Percentiles rank a stretch among this genome's conserved stretches.
Conservation (phyloP, 306 rosid species). For the Spatholobus suberectus region DNA sequence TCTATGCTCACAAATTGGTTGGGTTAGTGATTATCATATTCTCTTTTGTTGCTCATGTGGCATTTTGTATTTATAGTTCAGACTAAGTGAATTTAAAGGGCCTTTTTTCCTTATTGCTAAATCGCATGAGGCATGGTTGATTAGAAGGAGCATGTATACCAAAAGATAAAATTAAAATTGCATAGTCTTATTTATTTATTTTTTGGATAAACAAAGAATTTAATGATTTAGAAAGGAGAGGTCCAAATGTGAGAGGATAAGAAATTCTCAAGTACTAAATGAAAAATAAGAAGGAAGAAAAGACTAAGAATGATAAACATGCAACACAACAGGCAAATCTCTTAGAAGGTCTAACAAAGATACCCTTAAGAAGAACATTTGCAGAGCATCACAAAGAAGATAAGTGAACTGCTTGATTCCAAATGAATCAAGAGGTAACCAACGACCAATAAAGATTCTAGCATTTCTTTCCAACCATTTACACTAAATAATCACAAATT, state of each 20-base stretch:
- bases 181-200: not conserved
- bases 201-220: not conserved
- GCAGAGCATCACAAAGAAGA: not conserved
- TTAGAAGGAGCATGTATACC: not conserved
- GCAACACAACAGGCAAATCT: not conserved
- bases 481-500: not conserved
- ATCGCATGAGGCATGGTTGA: not conserved
- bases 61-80: not conserved
- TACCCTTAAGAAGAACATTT: not conserved
- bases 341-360: not conserved
- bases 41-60: not conserved
- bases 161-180: not conserved
- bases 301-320: not conserved
- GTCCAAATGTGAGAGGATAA: not conserved
- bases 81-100: not conserved
- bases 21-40: not conserved
- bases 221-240: not conserved
- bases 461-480: not conserved
- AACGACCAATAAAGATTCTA: not conserved
- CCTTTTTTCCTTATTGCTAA: not conserved
- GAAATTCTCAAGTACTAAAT: not conserved
- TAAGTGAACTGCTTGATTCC: not conserved
- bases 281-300: not conserved
- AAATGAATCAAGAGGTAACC: not conserved
- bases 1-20: not conserved